phyloP scores from a whole-genome alignment of 352 stramenopile species.

The Phytophthora agathidicida region DNA sequence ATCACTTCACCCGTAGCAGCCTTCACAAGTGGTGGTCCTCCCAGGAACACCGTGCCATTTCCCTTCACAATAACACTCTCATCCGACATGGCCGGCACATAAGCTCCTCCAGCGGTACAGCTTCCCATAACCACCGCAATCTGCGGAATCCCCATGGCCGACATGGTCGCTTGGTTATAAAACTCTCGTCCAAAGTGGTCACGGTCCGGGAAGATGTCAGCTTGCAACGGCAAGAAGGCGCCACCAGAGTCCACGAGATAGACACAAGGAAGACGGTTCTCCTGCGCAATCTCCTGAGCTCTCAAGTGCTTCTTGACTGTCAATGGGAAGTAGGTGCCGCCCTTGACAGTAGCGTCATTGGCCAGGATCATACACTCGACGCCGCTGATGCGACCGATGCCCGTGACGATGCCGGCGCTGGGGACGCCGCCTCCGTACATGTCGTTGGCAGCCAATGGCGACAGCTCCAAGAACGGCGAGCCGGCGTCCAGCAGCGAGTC shows the following conservation, averaged over 20 bases:
- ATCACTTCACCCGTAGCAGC: slow-evolving; percentile 98
- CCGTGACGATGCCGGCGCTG: slow-evolving; percentile 90
- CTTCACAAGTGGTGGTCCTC: slow-evolving; percentile 97
- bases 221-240: slow-evolving; percentile 96
- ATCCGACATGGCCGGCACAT: slow-evolving; percentile 98
- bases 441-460: slow-evolving; percentile 85
- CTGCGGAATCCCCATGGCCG: slow-evolving; percentile 93
- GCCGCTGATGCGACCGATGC: slow-evolving; percentile 86
- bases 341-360: slow-evolving; percentile 99
- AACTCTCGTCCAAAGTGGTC: slow-evolving; percentile 98
- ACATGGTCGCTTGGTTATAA: slow-evolving; percentile 99
- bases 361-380: slow-evolving; percentile 96
- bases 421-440: slow-evolving; percentile 88
- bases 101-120: slow-evolving; percentile 97
- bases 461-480: slow-evolving; percentile 97
- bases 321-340: slow-evolving; percentile 98
- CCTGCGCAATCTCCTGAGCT: slow-evolving; percentile 95
- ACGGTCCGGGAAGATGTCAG: slow-evolving; percentile 97
- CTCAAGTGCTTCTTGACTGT: slow-evolving; percentile 98
- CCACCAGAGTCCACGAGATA: slow-evolving; percentile 97
- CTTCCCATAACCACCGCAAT: slow-evolving; percentile 98
- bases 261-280: slow-evolving; percentile 97
- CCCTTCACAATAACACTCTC: slow-evolving; percentile 97
- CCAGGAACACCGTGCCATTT: slow-evolving; percentile 98
- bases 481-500: slow-evolving; percentile 93